Base-by-base conservation (phyloP, 352 stramenopile species). In the Plasmopara halstedii region DNA sequence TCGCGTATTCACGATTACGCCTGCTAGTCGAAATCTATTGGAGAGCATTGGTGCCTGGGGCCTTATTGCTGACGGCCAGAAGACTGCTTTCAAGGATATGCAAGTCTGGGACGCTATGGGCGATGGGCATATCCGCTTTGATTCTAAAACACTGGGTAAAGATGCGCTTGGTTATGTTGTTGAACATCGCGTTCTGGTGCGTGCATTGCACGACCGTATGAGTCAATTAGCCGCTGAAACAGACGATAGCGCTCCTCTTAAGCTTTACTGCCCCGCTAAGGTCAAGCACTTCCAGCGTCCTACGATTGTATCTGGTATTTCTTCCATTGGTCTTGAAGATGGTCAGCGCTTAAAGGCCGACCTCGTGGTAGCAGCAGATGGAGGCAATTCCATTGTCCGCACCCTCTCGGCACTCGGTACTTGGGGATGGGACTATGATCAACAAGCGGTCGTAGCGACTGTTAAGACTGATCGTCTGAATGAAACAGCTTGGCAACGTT, bases 351-450 rank as follows among this genome's bases (percentile, higher is more conserved):
- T 94, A 39, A 77, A 62, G 44, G 71, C 75, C 6, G 67, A 89
- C 48, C 57, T 97, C 8, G 75, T 96, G 20, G 73, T 97, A 21
- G 88, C 83, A 4, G 85, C 86, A 6, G 88, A 97, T 46, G 88
- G 88, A 34, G 84, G 77, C 46, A 87, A 89, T 59, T 97, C 86
- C 53, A 85, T 92, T 58, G 72, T 92, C 37, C 83, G 85, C 38
- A 80, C 73, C 53, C 64, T 95, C 31, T 82, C 83, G 44, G 83
- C 79, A 6, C 67, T 97, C 14, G 73, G 77, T 46, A 94, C 82
- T 3, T 97, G 82, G 78, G 88, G 85, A 36, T 96, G 85, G 85
- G 78, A 90, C 50, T 97, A 97, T 62, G 85, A 94, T 57, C 88
- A 97, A 53, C 71, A 93, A 42, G 88, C 85, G 0, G 73, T 96